Base-by-base conservation (phyloP, 805 yeast genomes). In the Clavispora vitiphila region DNA sequence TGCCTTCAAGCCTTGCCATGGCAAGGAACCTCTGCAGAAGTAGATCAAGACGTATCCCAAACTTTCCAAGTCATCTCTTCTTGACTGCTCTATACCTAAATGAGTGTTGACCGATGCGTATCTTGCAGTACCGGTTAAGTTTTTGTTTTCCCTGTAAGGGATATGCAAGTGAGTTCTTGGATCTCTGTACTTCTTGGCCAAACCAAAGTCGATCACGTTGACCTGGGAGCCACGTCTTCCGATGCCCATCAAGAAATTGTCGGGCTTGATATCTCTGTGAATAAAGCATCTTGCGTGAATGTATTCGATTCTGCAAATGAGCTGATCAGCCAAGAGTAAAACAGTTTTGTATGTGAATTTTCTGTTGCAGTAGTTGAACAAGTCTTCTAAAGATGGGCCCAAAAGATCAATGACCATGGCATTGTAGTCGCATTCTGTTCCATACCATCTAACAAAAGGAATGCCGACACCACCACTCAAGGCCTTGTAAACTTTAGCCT, bases 401-500 rank as follows among this genome's bases (percentile, higher is more conserved):
- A 91, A 74, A 40, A 91, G 76, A 62, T 91, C 99, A 55, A 91
- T 91, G 31, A 91, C 98, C 90, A 91, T 83, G 30, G 97, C 96
- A 63, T 90, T 87, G 61, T 88, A 91, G 61, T 90, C 97, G 54
- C 96, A 87, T 63, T 91, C 98, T 2, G 95, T 85, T 29, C 98
- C 99, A 62, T 81, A 90, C 95, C 96, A 91, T 62, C 98, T 80
- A 25, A 91, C 89, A 66, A 89, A 90, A 3, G 99, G 98, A 44
- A 91, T 89, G 24, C 99, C 98, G 27, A 91, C 91, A 24, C 98
- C 98, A 27, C 98, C 99, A 50, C 95, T 83, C 41, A 91, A 70
- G 2, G 96, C 90, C 60, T 86, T 88, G 71, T 91, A 91, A 20
- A 93, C 98, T 53, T 95, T 81, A 12, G 97, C 96, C 65, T 91